Evolutionary conservation across 148 eudicot genomes (phyloP).

Genomic region (Nepenthes gracilis): DNA sequence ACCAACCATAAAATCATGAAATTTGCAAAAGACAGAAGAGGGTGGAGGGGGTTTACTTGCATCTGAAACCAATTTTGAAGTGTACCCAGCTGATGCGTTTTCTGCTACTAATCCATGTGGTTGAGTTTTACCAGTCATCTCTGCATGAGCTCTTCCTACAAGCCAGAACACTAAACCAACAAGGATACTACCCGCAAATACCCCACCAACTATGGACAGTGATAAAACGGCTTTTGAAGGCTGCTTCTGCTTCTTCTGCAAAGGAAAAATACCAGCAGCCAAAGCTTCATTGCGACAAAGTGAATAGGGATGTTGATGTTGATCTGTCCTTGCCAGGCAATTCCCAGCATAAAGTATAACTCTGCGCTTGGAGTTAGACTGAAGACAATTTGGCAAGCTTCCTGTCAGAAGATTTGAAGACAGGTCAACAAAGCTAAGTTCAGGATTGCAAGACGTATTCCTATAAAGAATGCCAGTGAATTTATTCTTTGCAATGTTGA

Average conservation of each 20-base stretch:
- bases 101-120: slow-evolving; percentile 31
- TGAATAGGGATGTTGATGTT: slow-evolving; percentile 43
- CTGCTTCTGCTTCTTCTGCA: slow-evolving; percentile 18
- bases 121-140: slow-evolving; percentile 19
- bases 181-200: slow-evolving; percentile 16
- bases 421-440: slow-evolving; percentile 52
- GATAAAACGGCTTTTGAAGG: slow-evolving; percentile 25
- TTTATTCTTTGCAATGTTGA: slow-evolving; percentile 46
- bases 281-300: slow-evolving; percentile 77
- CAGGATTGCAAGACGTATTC: slow-evolving; percentile 36
- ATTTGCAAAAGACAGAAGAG: not conserved
- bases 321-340: slow-evolving; percentile 35
- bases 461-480: slow-evolving; percentile 55
- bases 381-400: slow-evolving; percentile 49
- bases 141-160: slow-evolving; percentile 22
- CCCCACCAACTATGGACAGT: slow-evolving; percentile 40
- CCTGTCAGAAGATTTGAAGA: slow-evolving; percentile 64
- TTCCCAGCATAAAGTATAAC: slow-evolving; percentile 36
- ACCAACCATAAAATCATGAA: not conserved
- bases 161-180: slow-evolving; percentile 24
- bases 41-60: slow-evolving; percentile 35
- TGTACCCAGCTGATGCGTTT: slow-evolving; percentile 38
- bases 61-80: slow-evolving; percentile 52
- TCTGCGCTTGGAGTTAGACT: slow-evolving; percentile 17
- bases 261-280: slow-evolving; percentile 73